Conservation (phyloP, 768 basidiomycete species). For the Mycena filopes region DNA sequence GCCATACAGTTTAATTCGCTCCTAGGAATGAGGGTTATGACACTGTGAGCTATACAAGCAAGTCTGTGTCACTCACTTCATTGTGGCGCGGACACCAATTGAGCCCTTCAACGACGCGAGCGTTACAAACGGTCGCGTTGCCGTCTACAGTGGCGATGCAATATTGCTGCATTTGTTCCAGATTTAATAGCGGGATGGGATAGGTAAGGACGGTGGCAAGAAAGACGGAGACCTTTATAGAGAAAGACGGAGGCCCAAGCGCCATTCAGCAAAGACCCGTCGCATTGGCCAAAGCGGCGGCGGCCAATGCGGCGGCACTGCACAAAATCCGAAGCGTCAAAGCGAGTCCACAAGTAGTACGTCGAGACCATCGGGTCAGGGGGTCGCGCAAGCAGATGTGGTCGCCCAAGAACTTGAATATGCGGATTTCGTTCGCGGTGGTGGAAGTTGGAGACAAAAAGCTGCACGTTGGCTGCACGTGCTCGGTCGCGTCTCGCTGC, state of each 20-base stretch:
- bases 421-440: too few relatives aligned
- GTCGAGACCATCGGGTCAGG: too few relatives aligned
- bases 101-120: background rate
- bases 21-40: slow-evolving; percentile 29
- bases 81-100: slow-evolving; percentile 44
- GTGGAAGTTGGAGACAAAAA: background rate
- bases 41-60: background rate
- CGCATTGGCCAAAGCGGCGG: too few relatives aligned
- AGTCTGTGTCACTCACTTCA: slow-evolving; percentile 34
- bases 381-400: too few relatives aligned
- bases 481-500: background rate
- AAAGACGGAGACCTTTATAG: background rate
- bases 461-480: too few relatives aligned
- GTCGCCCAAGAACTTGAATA: too few relatives aligned
- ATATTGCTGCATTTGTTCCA: slow-evolving; percentile 5
- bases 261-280: too few relatives aligned
- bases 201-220: background rate
- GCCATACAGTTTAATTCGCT: slow-evolving; percentile 46
- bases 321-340: too few relatives aligned
- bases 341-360: too few relatives aligned
- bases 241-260: background rate
- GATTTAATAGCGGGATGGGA: too few relatives aligned
- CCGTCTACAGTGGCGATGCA: slow-evolving; percentile 5
- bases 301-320: too few relatives aligned
- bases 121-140: slow-evolving; percentile 3